A percentile compares a stretch with the other conserved stretches of the same genome.
Evolutionary conservation across 768 basidiomycete genomes (phyloP).

Genomic region (Lentinula aciculospora): DNA sequence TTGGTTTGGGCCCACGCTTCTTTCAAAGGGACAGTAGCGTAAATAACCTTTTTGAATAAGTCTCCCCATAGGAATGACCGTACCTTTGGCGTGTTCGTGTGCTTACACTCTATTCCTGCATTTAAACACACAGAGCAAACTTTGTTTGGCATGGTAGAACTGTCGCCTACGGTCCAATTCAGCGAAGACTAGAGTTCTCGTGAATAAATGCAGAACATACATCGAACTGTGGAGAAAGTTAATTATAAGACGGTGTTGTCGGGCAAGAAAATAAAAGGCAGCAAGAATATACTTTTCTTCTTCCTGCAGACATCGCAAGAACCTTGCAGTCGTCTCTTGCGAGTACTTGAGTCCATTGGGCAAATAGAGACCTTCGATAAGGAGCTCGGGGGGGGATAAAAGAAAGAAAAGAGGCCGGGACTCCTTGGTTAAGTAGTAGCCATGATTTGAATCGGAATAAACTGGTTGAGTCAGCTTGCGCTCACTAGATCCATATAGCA

Average conservation of each 20-base stretch:
- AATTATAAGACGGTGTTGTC: not conserved
- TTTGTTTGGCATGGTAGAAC: constrained; percentile 33
- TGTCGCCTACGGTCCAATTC: constrained; percentile 31
- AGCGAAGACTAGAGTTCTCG: constrained; percentile 23
- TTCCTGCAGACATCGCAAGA: constrained; percentile 52
- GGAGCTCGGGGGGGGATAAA: not conserved
- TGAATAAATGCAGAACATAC: not conserved
- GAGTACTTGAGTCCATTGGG: not conserved
- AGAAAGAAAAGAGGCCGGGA: not conserved
- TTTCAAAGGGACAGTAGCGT: not conserved
- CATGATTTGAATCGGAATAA: not conserved
- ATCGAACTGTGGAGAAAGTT: not conserved
- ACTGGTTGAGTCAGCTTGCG: not conserved
- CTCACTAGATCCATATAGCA: not conserved
- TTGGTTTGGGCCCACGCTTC: constrained; percentile 15
- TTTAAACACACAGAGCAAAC: constrained; percentile 33
- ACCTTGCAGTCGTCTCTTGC: not conserved
- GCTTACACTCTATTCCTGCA: constrained; percentile 30
- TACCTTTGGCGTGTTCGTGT: constrained; percentile 32
- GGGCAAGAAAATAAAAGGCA: constrained; percentile 8
- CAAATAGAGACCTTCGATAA: not conserved
- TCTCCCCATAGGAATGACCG: not conserved
- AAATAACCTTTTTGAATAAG: not conserved
- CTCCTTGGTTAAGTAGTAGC: not conserved
- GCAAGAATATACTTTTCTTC: constrained; percentile 43